Percentiles rank a stretch among this genome's conserved stretches.
These are phyloP conservation scores for Hamamelis virginiana DNA, from an alignment of 164 flowering plant genomes.

Conservation along the genomic window DNA sequence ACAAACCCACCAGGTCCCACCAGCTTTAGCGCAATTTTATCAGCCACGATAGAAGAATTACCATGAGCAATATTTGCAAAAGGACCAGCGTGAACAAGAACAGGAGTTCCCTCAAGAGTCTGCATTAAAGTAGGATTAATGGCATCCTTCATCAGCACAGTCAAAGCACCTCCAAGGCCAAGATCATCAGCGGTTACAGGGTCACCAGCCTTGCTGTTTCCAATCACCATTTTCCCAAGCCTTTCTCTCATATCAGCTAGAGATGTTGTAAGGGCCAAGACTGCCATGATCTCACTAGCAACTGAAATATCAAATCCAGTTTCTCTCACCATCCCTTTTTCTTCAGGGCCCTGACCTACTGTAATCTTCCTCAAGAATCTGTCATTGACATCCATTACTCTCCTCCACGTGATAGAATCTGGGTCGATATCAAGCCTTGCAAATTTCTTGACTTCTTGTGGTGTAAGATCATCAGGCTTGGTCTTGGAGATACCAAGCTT, in stretches of 20 bases:
- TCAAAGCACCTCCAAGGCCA: conserved; percentile 95
- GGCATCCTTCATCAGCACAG: conserved; percentile 97
- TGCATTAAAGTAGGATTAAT: conserved; percentile 97
- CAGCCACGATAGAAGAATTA: conserved; percentile 94
- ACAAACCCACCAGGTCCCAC: conserved; percentile 99
- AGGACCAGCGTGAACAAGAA: conserved; percentile 98
- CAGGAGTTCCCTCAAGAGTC: conserved; percentile 98
- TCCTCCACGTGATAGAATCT: conserved; percentile 86
- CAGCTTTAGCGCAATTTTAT: conserved; percentile 87
- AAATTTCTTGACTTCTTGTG: conserved; percentile 73
- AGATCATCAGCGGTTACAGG: conserved; percentile 98
- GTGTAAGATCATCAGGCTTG: conserved; percentile 82
- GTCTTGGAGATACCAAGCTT: conserved; percentile 85
- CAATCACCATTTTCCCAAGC: conserved; percentile 94
- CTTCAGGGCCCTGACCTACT: conserved; percentile 97
- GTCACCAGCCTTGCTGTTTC: conserved; percentile 90
- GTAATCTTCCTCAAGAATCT: conserved; percentile 89
- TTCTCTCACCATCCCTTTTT: conserved; percentile 94
- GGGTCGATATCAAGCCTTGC: conserved; percentile 97
- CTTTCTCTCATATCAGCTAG: conserved; percentile 94
- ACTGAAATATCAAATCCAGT: conserved; percentile 99
- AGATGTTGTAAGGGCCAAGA: conserved; percentile 92
- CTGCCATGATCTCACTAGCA: conserved; percentile 99
- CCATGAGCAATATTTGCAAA: conserved; percentile 99
- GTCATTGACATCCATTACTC: conserved; percentile 98